phyloP scores from a whole-genome alignment of 768 basidiomycete genomes.

The Termitomyces sp. region DNA sequence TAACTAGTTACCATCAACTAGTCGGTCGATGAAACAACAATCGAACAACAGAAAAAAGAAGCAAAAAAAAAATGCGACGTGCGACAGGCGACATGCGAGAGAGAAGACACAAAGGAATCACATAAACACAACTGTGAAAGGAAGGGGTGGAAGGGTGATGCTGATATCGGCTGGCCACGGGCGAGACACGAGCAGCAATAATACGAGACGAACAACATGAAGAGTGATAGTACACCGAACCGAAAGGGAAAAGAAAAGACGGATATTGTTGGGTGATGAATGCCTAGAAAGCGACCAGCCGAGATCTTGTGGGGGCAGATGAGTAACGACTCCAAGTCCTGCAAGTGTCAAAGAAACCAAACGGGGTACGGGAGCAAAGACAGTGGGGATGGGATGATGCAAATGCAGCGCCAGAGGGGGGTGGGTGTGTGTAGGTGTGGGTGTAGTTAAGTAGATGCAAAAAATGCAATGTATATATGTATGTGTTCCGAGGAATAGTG shows the following conservation, averaged over 20 bases:
- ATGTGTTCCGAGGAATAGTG: not conserved
- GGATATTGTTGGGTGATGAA: not conserved
- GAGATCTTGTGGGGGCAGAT: slow-evolving; percentile 1
- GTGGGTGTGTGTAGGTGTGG: not conserved
- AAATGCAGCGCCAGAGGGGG: not conserved
- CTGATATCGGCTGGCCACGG: slow-evolving; percentile 1
- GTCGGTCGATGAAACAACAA: too few relatives aligned
- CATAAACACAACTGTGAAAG: not conserved
- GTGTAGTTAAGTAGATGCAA: not conserved
- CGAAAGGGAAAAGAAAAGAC: not conserved
- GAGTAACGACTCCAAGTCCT: too few relatives aligned
- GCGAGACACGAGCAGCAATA: not conserved
- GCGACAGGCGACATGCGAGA: too few relatives aligned
- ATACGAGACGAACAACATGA: not conserved
- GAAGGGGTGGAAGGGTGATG: not conserved
- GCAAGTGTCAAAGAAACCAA: too few relatives aligned
- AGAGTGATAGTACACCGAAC: not conserved
- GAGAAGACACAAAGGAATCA: slow-evolving; percentile 5
- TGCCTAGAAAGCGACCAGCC: slow-evolving; percentile 8
- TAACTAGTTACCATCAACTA: slow-evolving; percentile 12
- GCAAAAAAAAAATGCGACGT: slow-evolving; percentile 1
- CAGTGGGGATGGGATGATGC: not conserved
- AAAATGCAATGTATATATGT: not conserved
- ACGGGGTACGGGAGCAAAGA: too few relatives aligned
- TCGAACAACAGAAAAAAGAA: slow-evolving; percentile 3